Evolutionary conservation across 306 rosid genomes (phyloP), one percentile per base, ranked within the genome.

Genomic region (Glycyrrhiza uralensis): DNA sequence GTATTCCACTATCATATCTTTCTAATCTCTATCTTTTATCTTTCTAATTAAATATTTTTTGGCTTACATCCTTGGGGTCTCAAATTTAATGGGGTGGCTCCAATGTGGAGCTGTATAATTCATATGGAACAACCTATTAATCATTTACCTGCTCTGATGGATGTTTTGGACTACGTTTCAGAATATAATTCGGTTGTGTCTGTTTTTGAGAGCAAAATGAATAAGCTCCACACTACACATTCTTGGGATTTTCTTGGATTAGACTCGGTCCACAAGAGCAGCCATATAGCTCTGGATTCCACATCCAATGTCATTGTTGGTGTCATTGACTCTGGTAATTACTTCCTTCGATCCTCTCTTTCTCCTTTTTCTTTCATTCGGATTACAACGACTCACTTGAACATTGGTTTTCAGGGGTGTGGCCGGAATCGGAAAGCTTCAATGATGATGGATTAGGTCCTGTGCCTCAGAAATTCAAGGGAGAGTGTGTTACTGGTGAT

Each of bases 341-440:
- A 30, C 49, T 83, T 67, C 23, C 60, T 20, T 9, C 32, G 23
- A 23, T 8, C n/a, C 26, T 50, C 33, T 52, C 39, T 50, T 41
- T 52, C 39, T 46, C 19, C 13, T 14, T 20, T 13, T 13, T 12
- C 20, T 60, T 57, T 13, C 56, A 38, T 58, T 52, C 56, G 50
- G 17, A 59, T 59, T 6, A 24, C 39, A 20, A 9, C 9, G 20
- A 36, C 47, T 30, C 36, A 41, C 59, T 30, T 46, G 35, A n/a
- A 69, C 68, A 10, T 56, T 71, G 49, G 12, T 67, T 54, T 76
- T 41, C 76, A 85, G 88, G 96, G 28, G 58, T 90, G 62, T 90
- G 96, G 96, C 96, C 93, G 0, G 93, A 87, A 80, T 87, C 96
- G 0, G 78, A 80, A 76, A 90, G 93, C 85, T 90, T 90, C 84